Evolutionary conservation across 768 basidiomycete genomes (phyloP).

Genomic region (Collybia mongolica): DNA sequence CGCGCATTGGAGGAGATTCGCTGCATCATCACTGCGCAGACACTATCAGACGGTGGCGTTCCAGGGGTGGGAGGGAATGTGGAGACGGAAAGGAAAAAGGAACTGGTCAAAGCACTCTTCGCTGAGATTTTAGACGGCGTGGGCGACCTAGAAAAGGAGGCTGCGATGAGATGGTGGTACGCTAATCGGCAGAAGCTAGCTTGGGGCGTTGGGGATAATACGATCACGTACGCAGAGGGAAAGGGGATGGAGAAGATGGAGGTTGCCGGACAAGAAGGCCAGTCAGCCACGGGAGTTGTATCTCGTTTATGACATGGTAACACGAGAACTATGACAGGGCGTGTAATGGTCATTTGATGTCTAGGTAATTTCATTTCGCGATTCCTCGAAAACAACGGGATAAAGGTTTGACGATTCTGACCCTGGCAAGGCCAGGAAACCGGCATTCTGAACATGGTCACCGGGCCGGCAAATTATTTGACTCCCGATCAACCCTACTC

Average conservation of each 20-base stretch:
- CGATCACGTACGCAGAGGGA: conserved; percentile 3
- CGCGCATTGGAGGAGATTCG: conserved; percentile 51
- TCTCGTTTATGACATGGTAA: conserved; percentile 13
- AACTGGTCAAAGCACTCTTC: conserved; percentile 59
- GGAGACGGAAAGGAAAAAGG: conserved; percentile 27
- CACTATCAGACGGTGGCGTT: conserved; percentile 19
- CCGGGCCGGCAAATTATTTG: conserved; percentile 22
- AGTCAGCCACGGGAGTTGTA: neutral
- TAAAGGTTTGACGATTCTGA: neutral
- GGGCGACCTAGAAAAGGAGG: conserved; percentile 69
- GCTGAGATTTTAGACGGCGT: conserved; percentile 61
- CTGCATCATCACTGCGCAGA: conserved; percentile 25
- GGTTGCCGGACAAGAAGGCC: neutral
- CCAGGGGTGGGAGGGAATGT: conserved; percentile 7
- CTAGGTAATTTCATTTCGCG: neutral
- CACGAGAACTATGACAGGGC: neutral
- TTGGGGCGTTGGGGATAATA: neutral
- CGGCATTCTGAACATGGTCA: conserved; percentile 14
- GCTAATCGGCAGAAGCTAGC: conserved; percentile 29
- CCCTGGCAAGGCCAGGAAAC: neutral
- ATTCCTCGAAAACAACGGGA: conserved; percentile 2
- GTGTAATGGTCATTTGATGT: too few relatives aligned
- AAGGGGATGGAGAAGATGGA: conserved; percentile 3
- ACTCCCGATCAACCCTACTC: conserved; percentile 15
- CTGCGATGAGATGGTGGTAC: conserved; percentile 74